A percentile compares a stretch with the other conserved stretches of the same genome.
These are phyloP conservation scores for Aspergillus carlsbadensis DNA, from an alignment of 495 filamentous ascomycete species.

Conservation along the genomic window DNA sequence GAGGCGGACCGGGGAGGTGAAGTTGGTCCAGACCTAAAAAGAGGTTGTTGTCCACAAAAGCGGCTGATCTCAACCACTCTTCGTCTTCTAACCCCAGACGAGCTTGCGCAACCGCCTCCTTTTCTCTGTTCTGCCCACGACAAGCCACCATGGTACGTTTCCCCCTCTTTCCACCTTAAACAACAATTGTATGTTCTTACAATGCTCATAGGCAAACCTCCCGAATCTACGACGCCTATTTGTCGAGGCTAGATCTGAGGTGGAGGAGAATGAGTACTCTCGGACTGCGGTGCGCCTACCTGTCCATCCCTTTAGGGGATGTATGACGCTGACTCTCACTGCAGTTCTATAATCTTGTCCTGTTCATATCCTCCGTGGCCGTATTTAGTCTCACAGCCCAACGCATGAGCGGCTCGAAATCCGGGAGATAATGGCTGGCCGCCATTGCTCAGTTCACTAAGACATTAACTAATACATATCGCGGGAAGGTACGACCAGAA, in stretches of 20 bases:
- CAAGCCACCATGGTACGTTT: constrained; percentile 16
- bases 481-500: background rate
- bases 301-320: background rate
- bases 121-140: background rate
- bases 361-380: constrained; percentile 93
- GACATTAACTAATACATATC: background rate
- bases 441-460: background rate
- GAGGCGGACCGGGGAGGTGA: constrained; percentile 15
- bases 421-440: constrained; percentile 28
- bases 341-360: constrained; percentile 95
- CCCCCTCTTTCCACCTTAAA: background rate
- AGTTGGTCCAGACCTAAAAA: constrained; percentile 14
- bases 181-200: background rate
- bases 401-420: constrained; percentile 54
- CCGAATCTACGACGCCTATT: constrained; percentile 95
- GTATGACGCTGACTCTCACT: background rate
- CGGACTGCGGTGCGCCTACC: constrained; percentile 69
- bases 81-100: constrained; percentile 1
- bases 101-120: background rate
- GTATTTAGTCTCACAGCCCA: constrained; percentile 92
- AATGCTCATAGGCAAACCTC: constrained; percentile 66
- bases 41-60: constrained; percentile 39
- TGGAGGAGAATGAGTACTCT: constrained; percentile 92
- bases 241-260: constrained; percentile 89
- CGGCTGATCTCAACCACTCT: constrained; percentile 25